Base-by-base conservation (phyloP, 306 rosid genomes). In the Prunus campanulata region DNA sequence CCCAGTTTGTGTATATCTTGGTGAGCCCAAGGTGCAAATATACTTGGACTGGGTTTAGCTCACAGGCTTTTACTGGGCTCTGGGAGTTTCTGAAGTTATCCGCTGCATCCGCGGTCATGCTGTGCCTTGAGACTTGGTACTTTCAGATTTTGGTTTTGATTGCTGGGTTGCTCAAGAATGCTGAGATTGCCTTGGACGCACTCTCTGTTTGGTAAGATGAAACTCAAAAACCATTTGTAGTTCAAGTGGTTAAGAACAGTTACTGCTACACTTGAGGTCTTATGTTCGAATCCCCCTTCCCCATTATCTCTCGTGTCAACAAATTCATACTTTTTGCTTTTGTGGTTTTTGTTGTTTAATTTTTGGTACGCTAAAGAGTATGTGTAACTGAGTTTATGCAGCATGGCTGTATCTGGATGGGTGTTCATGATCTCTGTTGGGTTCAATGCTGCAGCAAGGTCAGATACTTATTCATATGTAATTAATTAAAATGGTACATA, bases 401-500 rank as follows among this genome's bases (percentile, higher is more conserved):
- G 89, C 77, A 83, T 81, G 86, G 47, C 82, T 3, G 71, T 88
- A 25, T 35, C 74, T 30, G 91, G 89, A 49, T 78, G 81, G 86
- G 77, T 81, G 48, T 79, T 2, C 79, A 81, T 81, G 89, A 75
- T 83, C 3, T 55, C 91, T 5, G 83, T 81, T 48, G 91, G 91
- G 3, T 88, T 88, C 79, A 88, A 88, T 66, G 91, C 91, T 0
- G 91, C 88, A 10, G 91, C 89, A 25, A 85, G 91, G 91, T 88
- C 8, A 46, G 74, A 39, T 7, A 1, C 44, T 6, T 6, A 39
- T 39, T 39, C 44, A 39, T 39, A 39, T 39, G 9, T 39, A 39
- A 39, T 39, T 39, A 39, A 39, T 35, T 35, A 1, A 35, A 35
- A 35, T 35, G 42, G 8, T 35, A 35, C 42, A 35, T 39, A 39